Base-by-base conservation (phyloP, 306 rosid genomes). In the Dryas drummondii region DNA sequence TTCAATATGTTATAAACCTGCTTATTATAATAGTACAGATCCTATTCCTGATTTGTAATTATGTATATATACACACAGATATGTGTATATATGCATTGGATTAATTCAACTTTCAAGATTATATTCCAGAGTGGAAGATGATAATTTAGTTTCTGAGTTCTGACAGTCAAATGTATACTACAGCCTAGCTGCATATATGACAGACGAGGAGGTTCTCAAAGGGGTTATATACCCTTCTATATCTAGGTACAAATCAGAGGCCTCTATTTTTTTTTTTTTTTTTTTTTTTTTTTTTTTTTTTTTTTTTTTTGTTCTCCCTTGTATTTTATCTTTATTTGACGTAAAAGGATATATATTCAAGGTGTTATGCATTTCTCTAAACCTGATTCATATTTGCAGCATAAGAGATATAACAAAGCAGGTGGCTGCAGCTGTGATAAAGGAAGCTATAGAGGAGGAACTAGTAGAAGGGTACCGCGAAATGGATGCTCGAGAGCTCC, bases 141-240 rank as follows among this genome's bases (percentile, higher is more conserved):
- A 45, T 71, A 37, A 66, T 73, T 66, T 71, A 46, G 52, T 58
- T 72, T 51, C 15, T 80, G 57, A 51, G 70, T 72, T 52, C 49
- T 84, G 51, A 51, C 68, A 81, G 48, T 66, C 66, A 40, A 37
- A 58, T 75, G 79, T 53, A 82, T 81, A 84, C 74, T 73, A 80
- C 93, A 92, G 99, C 87, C 86, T 96, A 50, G 99, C 98, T 50
- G 93, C 92, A 72, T 92, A 92, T 83, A 96, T 96, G 97, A 89
- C 87, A 53, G 99, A 96, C 54, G 99, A 96, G 71, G 97, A 92
- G 79, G 99, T 92, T 46, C 84, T 88, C 52, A 77, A 85, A 14
- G 99, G 99, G 78, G 53, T 86, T 74, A 89, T 96, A 81, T 96
- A 83, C 86, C 99, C 99, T 32, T 86, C 99, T 61, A 96, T 81